These are phyloP conservation scores for Oemleria cerasiformis DNA, from an alignment of 306 rosid species.

Conservation along the genomic window DNA sequence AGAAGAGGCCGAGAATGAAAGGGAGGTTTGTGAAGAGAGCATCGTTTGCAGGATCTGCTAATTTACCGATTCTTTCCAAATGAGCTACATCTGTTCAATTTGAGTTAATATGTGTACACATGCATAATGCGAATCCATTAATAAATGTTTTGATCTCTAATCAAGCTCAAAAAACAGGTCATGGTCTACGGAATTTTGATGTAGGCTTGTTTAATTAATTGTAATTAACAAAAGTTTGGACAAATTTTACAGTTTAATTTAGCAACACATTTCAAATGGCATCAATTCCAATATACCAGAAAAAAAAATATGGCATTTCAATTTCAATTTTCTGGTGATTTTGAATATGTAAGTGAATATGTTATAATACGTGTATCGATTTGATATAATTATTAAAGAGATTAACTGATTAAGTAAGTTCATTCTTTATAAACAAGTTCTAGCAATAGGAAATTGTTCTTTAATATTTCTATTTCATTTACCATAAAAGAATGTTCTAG, in stretches of 20 bases:
- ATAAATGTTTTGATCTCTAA: not conserved
- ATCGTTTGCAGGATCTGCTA: conserved; percentile 44
- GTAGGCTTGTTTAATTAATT: not conserved
- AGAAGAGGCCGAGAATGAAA: conserved; percentile 96
- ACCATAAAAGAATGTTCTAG: not conserved
- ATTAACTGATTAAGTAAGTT: too few species aligned
- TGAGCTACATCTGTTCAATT: not conserved
- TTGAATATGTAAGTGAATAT: too few species aligned
- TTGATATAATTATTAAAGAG: too few species aligned
- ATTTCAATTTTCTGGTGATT: too few species aligned
- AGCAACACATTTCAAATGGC: too few species aligned
- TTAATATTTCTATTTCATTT: not conserved
- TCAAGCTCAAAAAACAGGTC: not conserved
- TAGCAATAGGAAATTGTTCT: too few species aligned
- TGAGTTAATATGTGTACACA: not conserved
- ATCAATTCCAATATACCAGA: too few species aligned
- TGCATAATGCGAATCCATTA: not conserved
- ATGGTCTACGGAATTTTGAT: not conserved
- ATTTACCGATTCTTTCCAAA: conserved; percentile 34
- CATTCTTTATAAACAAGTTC: too few species aligned
- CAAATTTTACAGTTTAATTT: not conserved
- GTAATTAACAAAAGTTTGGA: not conserved
- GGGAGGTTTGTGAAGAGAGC: conserved; percentile 89
- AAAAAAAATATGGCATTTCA: too few species aligned
- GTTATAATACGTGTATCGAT: too few species aligned